phyloP scores from a whole-genome alignment of 1,284 basidiomycete species.

The Clitocybe nebularis region DNA sequence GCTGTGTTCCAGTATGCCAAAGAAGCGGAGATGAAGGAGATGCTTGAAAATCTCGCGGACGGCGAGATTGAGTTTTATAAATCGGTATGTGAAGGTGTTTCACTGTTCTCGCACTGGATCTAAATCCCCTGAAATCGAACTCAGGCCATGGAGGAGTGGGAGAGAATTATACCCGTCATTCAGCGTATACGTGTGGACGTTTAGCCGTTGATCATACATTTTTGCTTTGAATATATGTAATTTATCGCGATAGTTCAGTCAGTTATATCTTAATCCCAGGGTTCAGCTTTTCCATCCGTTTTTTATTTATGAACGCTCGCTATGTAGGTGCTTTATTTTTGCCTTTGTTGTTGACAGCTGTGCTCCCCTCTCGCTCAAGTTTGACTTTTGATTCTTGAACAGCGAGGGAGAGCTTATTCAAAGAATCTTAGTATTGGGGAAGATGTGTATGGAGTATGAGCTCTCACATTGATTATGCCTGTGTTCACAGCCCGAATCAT shows the following conservation, averaged over 20 bases:
- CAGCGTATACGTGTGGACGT: slow-evolving; percentile 86
- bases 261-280: background rate
- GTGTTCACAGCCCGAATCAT: slow-evolving; percentile 80
- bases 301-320: background rate
- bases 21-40: slow-evolving; percentile 93
- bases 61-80: slow-evolving; percentile 95
- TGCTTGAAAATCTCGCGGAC: slow-evolving; percentile 84
- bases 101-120: background rate
- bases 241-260: too few species aligned
- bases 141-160: slow-evolving; percentile 91
- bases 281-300: background rate
- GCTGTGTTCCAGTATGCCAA: slow-evolving; percentile 86
- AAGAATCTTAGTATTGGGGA: slow-evolving; percentile 1
- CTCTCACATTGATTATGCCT: slow-evolving; percentile 76
- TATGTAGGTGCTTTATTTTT: background rate
- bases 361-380: slow-evolving; percentile 31
- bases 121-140: slow-evolving; percentile 10
- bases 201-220: slow-evolving; percentile 25
- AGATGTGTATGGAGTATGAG: background rate
- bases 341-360: background rate
- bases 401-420: slow-evolving; percentile 59
- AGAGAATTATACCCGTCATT: slow-evolving; percentile 81
- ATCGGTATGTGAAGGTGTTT: slow-evolving; percentile 48
- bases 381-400: slow-evolving; percentile 80
- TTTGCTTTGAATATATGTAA: background rate